Percentiles rank a stretch among this genome's conserved stretches.
phyloP scores from a whole-genome alignment of 1,139 yeast genomes.

The Candida dubliniensis region DNA sequence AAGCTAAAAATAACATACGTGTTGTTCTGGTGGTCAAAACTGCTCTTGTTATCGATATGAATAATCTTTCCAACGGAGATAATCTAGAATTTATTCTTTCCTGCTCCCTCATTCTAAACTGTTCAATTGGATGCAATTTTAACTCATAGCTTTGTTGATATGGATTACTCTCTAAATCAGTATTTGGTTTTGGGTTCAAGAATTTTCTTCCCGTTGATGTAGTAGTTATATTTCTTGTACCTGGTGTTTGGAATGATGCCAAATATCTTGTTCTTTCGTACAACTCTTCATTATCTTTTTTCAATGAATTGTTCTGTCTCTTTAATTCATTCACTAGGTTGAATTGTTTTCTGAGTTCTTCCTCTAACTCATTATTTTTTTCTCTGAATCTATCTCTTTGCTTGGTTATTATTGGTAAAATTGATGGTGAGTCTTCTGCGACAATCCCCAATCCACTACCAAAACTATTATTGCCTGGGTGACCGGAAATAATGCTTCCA shows the following conservation, averaged over 20 bases:
- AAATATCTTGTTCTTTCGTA: slow-evolving; percentile 81
- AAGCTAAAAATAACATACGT: slow-evolving; percentile 68
- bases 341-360: slow-evolving; percentile 65
- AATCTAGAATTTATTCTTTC: slow-evolving; percentile 72
- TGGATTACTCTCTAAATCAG: slow-evolving; percentile 57
- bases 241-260: slow-evolving; percentile 44
- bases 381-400: slow-evolving; percentile 91
- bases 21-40: slow-evolving; percentile 73
- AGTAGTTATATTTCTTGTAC: slow-evolving; percentile 16
- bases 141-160: slow-evolving; percentile 71
- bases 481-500: slow-evolving; percentile 43
- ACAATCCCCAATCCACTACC: slow-evolving; percentile 24
- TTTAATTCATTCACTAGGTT: slow-evolving; percentile 57
- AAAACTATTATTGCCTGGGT: slow-evolving; percentile 14
- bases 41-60: slow-evolving; percentile 70
- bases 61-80: slow-evolving; percentile 78
- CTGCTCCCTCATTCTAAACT: slow-evolving; percentile 74
- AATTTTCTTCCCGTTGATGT: slow-evolving; percentile 20
- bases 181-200: slow-evolving; percentile 37
- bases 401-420: slow-evolving; percentile 85
- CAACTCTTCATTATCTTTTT: slow-evolving; percentile 72
- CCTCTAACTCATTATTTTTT: slow-evolving; percentile 79
- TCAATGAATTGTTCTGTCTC: slow-evolving; percentile 62
- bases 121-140: slow-evolving; percentile 80
- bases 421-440: slow-evolving; percentile 44